A percentile compares a stretch with the other conserved stretches of the same genome.
These are phyloP conservation scores for Zygnema circumcarinatum DNA, from an alignment of 139 green algal genomes.

Conservation along the genomic window DNA sequence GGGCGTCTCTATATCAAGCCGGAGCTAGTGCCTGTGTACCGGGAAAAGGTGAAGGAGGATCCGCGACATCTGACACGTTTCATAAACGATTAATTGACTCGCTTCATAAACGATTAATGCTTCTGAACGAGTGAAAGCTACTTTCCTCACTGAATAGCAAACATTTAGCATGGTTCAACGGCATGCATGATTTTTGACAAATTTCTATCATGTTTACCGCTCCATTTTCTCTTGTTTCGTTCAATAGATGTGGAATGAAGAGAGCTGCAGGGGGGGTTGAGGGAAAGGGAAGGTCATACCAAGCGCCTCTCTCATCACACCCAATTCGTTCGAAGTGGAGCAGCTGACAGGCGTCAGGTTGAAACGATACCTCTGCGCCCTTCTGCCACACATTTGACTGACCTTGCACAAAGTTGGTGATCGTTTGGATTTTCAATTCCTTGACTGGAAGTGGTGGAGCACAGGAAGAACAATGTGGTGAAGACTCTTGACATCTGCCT, in stretches of 20 bases:
- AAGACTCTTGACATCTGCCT: neutral
- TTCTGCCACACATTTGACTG: slow-evolving; percentile 1
- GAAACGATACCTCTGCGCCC: too few species aligned
- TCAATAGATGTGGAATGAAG: too few species aligned
- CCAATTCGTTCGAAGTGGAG: slow-evolving; percentile 92
- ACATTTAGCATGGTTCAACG: too few species aligned
- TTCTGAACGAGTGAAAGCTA: too few species aligned
- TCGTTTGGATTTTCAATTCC: neutral
- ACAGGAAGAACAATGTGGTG: neutral
- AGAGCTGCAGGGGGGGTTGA: neutral
- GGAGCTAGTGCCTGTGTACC: slow-evolving; percentile 79
- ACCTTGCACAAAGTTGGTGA: neutral
- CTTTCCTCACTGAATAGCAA: too few species aligned
- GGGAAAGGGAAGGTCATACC: slow-evolving; percentile 68
- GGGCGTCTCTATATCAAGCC: slow-evolving; percentile 80
- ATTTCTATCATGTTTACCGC: too few species aligned
- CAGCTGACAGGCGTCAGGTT: slow-evolving; percentile 71
- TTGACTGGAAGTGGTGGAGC: neutral
- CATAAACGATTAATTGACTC: too few species aligned
- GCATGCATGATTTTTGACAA: too few species aligned
- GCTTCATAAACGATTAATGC: too few species aligned
- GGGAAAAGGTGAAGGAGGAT: slow-evolving; percentile 47
- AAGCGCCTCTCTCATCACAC: slow-evolving; percentile 78
- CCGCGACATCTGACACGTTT: too few species aligned
- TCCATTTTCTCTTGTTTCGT: too few species aligned